Percentiles rank a stretch among this genome's conserved stretches.
phyloP scores from a whole-genome alignment of 805 yeast species.

The Sugiyamaella smithiae region DNA sequence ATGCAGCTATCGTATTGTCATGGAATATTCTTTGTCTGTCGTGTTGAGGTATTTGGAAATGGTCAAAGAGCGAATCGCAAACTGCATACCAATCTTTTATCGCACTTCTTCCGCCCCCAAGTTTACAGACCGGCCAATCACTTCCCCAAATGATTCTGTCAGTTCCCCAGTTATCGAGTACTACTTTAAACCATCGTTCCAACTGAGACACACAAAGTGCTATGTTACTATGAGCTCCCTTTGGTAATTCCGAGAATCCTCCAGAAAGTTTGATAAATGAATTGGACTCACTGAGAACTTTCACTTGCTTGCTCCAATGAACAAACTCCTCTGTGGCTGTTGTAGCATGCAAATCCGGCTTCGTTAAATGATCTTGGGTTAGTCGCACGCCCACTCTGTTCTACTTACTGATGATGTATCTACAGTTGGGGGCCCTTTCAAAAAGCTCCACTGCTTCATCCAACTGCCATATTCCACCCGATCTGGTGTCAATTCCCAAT shows the following conservation, averaged over 20 bases:
- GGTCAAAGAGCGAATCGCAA: slow-evolving; percentile 5
- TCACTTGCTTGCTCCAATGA: slow-evolving; percentile 14
- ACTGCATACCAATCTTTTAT: slow-evolving; percentile 9
- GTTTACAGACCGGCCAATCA: slow-evolving; percentile 45
- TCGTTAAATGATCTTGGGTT: slow-evolving; percentile 39
- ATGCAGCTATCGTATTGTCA: slow-evolving; percentile 11
- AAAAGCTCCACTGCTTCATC: slow-evolving; percentile 37
- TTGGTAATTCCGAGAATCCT: slow-evolving; percentile 39
- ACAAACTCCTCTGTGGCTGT: slow-evolving; percentile 10
- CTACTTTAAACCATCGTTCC: slow-evolving; percentile 25
- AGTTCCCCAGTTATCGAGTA: slow-evolving; percentile 34
- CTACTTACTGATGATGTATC: slow-evolving; percentile 34
- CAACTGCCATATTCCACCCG: slow-evolving; percentile 42
- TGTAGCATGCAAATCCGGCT: slow-evolving; percentile 36
- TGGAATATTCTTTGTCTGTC: slow-evolving; percentile 6
- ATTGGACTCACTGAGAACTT: neutral
- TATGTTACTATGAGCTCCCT: neutral
- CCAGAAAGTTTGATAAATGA: slow-evolving; percentile 43
- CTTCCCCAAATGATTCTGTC: slow-evolving; percentile 41
- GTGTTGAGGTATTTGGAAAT: neutral
- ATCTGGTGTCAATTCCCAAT: slow-evolving; percentile 42
- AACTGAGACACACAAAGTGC: slow-evolving; percentile 5
- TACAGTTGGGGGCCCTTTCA: slow-evolving; percentile 30
- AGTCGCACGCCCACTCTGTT: neutral
- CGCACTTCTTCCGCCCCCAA: slow-evolving; percentile 28